These are phyloP conservation scores for Tripterygium wilfordii DNA, from an alignment of 177 flowering plant genomes.

Conservation along the genomic window DNA sequence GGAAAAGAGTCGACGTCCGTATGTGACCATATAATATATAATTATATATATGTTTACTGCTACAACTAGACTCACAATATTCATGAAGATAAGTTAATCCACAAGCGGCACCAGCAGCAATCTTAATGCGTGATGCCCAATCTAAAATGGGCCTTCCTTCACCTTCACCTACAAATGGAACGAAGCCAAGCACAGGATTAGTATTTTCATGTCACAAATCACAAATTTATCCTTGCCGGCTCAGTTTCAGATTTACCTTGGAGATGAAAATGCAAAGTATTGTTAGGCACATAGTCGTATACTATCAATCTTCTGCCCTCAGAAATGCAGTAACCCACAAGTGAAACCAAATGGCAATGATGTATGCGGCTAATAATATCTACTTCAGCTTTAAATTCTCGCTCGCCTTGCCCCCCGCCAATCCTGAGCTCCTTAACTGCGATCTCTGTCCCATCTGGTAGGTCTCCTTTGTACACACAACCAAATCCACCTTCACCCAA, in stretches of 20 bases:
- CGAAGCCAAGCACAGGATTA: constrained; percentile 1
- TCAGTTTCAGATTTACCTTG: constrained; percentile 20
- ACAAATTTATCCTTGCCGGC: constrained; percentile 37
- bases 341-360: constrained; percentile 40
- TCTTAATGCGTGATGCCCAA: constrained; percentile 36
- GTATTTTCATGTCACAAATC: constrained; percentile 41
- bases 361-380: constrained; percentile 37
- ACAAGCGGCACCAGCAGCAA: constrained; percentile 71
- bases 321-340: constrained; percentile 38
- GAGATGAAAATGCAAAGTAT: constrained; percentile 34
- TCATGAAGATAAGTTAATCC: constrained; percentile 72
- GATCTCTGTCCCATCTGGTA: constrained; percentile 31
- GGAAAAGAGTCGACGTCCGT: no score
- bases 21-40: no score
- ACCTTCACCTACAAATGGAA: constrained; percentile 17
- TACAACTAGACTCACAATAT: constrained; percentile 59
- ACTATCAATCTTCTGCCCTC: constrained; percentile 32
- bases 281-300: constrained; percentile 32
- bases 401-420: constrained; percentile 37
- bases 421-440: constrained; percentile 38
- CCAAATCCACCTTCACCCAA: constrained; percentile 47
- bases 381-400: constrained; percentile 39
- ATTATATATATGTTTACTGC: no score
- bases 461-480: constrained; percentile 28
- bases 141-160: constrained; percentile 22